Percentiles rank a stretch among this genome's conserved stretches.
These are phyloP conservation scores for Ustilago hordei DNA, from an alignment of 1,284 basidiomycete species.

Conservation along the genomic window DNA sequence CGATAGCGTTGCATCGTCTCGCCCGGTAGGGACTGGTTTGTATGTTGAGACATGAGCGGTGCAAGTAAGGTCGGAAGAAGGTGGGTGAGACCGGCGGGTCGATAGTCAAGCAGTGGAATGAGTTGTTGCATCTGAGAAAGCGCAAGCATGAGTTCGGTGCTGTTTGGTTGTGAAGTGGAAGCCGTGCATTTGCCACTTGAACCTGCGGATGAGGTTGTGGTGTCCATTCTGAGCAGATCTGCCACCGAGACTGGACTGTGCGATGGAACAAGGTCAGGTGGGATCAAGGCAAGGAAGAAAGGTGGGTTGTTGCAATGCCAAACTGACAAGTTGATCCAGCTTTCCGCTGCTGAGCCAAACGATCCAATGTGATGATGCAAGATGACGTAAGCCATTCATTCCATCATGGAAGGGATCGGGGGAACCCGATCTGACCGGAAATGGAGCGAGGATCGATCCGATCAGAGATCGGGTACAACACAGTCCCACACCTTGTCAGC, in stretches of 20 bases:
- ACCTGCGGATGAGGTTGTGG: background rate
- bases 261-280: background rate
- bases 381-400: too few species aligned
- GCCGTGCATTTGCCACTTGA: background rate
- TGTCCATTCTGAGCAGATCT: constrained; percentile 5
- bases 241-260: background rate
- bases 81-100: constrained; percentile 37
- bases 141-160: constrained; percentile 50
- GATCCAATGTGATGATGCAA: too few species aligned
- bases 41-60: constrained; percentile 19
- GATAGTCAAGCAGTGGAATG: constrained; percentile 47
- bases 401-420: too few species aligned
- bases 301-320: background rate
- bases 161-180: constrained; percentile 12
- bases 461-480: too few species aligned
- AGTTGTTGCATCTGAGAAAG: constrained; percentile 49
- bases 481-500: too few species aligned
- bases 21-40: constrained; percentile 1
- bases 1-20: constrained; percentile 39
- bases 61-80: constrained; percentile 29
- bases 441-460: too few species aligned
- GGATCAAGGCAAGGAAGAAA: background rate
- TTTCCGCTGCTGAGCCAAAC: background rate
- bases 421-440: too few species aligned
- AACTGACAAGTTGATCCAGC: background rate